A percentile compares a stretch with the other conserved stretches of the same genome.
Conservation (phyloP, 1,284 basidiomycete genomes). For the Ganoderma sinense region DNA sequence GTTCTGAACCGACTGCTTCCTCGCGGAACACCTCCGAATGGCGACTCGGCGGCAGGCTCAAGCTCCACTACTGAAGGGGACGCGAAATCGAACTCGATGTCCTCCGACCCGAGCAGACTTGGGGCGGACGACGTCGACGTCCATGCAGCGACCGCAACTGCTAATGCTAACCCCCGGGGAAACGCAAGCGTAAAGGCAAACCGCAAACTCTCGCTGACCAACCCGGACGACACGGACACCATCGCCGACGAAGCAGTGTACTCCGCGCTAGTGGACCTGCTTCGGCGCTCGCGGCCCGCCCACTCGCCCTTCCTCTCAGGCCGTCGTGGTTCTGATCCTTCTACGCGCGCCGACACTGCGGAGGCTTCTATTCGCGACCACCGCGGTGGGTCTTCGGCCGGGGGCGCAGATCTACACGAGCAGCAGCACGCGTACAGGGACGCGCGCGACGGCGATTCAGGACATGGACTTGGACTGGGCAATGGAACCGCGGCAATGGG, state of each 20-base stretch:
- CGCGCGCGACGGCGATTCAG: background rate
- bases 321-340: background rate
- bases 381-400: background rate
- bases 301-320: background rate
- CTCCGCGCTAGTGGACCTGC: slow-evolving; percentile 25
- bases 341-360: background rate
- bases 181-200: background rate
- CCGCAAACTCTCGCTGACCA: background rate
- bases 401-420: slow-evolving; percentile 11
- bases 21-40: background rate
- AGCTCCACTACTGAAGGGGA: background rate
- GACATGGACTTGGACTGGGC: background rate
- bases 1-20: slow-evolving; percentile 46
- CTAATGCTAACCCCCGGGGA: background rate
- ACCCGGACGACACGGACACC: background rate
- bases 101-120: background rate
- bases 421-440: background rate
- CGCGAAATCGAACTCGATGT: background rate
- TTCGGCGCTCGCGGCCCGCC: slow-evolving; percentile 24
- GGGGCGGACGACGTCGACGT: background rate
- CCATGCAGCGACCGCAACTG: background rate
- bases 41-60: background rate
- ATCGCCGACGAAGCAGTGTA: slow-evolving; percentile 25
- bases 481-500: slow-evolving; percentile 38
- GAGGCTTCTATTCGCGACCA: background rate